A percentile compares a stretch with the other conserved stretches of the same genome.
Conservation (phyloP, 768 basidiomycete genomes). For the Leccinum incarnatum region DNA sequence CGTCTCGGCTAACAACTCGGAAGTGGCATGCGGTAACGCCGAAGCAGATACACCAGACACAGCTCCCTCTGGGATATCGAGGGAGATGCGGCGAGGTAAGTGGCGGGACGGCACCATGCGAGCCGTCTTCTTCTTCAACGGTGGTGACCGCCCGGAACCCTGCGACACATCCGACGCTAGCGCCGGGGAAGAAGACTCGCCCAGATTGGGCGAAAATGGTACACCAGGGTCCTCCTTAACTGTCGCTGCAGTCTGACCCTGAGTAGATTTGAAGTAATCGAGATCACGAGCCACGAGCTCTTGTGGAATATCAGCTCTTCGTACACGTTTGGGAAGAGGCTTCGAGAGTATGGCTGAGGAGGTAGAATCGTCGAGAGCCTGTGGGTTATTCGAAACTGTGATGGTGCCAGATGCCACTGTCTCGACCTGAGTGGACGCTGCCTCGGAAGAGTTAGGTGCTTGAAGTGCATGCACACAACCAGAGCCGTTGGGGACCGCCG, state of each 20-base stretch:
- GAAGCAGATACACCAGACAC: neutral
- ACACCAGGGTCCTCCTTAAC: neutral
- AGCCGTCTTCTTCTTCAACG: conserved; percentile 21
- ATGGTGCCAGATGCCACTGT: neutral
- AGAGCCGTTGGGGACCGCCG: neutral
- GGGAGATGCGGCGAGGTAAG: conserved; percentile 18
- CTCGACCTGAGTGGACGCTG: neutral
- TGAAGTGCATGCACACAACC: neutral
- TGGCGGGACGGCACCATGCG: conserved; percentile 27
- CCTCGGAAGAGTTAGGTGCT: neutral
- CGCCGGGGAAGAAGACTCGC: neutral
- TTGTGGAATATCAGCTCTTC: conserved; percentile 21
- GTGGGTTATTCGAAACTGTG: neutral
- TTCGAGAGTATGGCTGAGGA: conserved; percentile 7
- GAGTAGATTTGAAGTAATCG: conserved; percentile 28
- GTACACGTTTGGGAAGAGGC: conserved; percentile 28
- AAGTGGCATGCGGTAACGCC: neutral
- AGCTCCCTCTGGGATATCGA: neutral
- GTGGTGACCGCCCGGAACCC: neutral
- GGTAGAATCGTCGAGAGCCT: neutral
- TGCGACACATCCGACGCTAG: neutral
- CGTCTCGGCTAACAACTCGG: neutral
- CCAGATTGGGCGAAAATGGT: neutral
- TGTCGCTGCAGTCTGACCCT: neutral
- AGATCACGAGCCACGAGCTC: conserved; percentile 29